phyloP scores from a whole-genome alignment of 768 basidiomycete species.

The Neoboletus brunneissimus region DNA sequence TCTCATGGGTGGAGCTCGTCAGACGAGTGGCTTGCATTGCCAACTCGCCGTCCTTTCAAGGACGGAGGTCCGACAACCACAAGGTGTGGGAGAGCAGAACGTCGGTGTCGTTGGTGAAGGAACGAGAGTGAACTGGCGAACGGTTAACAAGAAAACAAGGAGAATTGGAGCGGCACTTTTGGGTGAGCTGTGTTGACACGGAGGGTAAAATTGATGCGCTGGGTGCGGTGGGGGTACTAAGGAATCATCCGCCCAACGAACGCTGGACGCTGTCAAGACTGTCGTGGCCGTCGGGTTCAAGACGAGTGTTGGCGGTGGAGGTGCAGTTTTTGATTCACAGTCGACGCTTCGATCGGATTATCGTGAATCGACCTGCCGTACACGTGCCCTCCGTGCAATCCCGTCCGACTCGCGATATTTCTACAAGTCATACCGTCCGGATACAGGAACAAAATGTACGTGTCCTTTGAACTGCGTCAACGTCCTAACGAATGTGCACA shows the following conservation, averaged over 20 bases:
- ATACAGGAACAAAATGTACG: neutral
- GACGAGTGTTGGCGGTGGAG: neutral
- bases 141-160: neutral
- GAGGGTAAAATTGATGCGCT: neutral
- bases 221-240: neutral
- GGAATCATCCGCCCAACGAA: neutral
- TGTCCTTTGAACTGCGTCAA: neutral
- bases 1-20: conserved; percentile 10
- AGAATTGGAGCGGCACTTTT: neutral
- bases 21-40: conserved; percentile 11
- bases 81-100: neutral
- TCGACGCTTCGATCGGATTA: conserved; percentile 22
- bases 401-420: neutral
- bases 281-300: neutral
- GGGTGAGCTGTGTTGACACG: neutral
- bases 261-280: neutral
- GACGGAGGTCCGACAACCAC: neutral
- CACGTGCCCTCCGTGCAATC: conserved; percentile 15
- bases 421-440: neutral
- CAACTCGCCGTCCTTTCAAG: conserved; percentile 7
- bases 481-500: neutral
- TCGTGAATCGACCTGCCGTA: conserved; percentile 14
- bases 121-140: neutral
- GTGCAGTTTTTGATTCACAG: conserved; percentile 16
- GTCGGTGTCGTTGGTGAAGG: neutral